Base-by-base conservation (phyloP, 768 basidiomycete species). In the Peribolospora kevripleyi region DNA sequence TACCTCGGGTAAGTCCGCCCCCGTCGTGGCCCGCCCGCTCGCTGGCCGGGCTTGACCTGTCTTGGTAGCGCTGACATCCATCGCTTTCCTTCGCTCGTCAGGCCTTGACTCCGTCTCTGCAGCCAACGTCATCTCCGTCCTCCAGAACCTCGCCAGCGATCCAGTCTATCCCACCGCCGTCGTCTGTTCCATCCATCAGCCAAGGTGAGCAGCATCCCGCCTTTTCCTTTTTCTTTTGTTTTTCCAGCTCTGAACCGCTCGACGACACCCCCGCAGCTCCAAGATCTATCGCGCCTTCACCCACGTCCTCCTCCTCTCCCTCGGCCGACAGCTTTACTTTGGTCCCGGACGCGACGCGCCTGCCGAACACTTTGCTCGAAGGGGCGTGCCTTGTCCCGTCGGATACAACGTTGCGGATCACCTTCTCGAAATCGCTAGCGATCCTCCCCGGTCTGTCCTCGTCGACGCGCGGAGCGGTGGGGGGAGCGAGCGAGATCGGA, bases 401-500 rank as follows among this genome's bases (percentile, higher is more conserved):
- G 86, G 84, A 0, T 88, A 90, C 69, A 93, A 93, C 61, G 75
- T 90, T 13, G 87, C 90, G 0, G 90, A 95, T 65, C 84, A 90
- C 62, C 74, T 93, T 8, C 72, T 95, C 25, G 88, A 93, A 60
- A 74, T 95, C 52, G 87, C 87, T 1, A 80, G 77, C 61, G 76
- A 77, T 51, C 73, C 77, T 0, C 74, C 76, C 10, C 36, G 42
- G 36, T 7, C 25, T 25, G 25, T 25, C 25, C 25, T 25, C 25
- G 25, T 25, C 25, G 25, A 25, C 25, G 25, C 25, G 25, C 25
- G 25, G 25, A 25, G 25, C 25, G 25, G 25, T 25, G 25, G 25
- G 25, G 25, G 25, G 25, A 25, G 25, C 25, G 1, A 25, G 25
- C 25, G 1, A 25, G 25, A 25, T 25, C 25, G 25, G 25, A 25